These are phyloP conservation scores for Groenewaldozyma tartarivorans DNA, from an alignment of 805 yeast genomes.

Conservation along the genomic window DNA sequence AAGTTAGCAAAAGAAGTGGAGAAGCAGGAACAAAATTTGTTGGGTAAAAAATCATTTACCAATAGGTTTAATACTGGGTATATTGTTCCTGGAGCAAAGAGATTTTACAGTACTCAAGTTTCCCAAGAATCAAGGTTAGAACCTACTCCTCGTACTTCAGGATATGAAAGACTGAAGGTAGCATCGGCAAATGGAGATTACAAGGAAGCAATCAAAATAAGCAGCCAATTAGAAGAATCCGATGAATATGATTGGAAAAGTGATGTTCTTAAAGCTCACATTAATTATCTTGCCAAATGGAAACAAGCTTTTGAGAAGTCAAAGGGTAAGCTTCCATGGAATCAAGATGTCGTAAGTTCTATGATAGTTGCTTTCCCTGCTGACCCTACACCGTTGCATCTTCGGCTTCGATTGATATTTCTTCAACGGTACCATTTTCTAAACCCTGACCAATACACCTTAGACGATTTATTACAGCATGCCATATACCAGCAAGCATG, in stretches of 20 bases:
- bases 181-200: slow-evolving; percentile 8
- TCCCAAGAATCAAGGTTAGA: not conserved
- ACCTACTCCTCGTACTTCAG: not conserved
- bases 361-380: slow-evolving; percentile 18
- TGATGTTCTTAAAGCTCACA: slow-evolving; percentile 16
- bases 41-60: not conserved
- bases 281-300: slow-evolving; percentile 10
- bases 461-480: slow-evolving; percentile 17
- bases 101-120: not conserved
- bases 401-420: slow-evolving; percentile 24
- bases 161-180: not conserved
- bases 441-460: slow-evolving; percentile 18
- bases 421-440: slow-evolving; percentile 19
- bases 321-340: not conserved
- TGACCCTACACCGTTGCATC: slow-evolving; percentile 18
- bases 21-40: too few species aligned
- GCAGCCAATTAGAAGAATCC: slow-evolving; percentile 3
- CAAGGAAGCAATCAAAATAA: slow-evolving; percentile 8
- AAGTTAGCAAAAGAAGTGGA: slow-evolving; percentile 1
- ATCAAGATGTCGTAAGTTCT: slow-evolving; percentile 14
- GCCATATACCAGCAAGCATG: slow-evolving; percentile 23
- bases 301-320: not conserved
- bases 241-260: not conserved
- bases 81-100: not conserved
- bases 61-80: not conserved